phyloP scores from a whole-genome alignment of 768 basidiomycete genomes.

The Termitomyces sp. region DNA sequence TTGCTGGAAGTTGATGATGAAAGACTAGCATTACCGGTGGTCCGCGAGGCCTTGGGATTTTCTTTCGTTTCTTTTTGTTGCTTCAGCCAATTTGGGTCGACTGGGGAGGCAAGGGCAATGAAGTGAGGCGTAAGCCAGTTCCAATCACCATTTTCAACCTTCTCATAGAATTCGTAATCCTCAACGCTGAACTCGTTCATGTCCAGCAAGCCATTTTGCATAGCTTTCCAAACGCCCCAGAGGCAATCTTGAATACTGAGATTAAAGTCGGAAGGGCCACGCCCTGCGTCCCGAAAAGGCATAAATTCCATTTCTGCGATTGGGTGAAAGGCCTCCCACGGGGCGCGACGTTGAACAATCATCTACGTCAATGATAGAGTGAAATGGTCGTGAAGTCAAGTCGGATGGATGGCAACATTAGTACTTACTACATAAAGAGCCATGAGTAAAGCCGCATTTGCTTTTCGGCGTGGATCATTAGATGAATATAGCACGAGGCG shows the following conservation, averaged over 20 bases:
- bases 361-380: conserved; percentile 45
- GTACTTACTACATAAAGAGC: conserved; percentile 82
- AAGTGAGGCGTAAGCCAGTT: conserved; percentile 92
- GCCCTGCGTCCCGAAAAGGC: conserved; percentile 94
- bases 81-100: conserved; percentile 78
- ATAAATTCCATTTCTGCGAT: conserved; percentile 90
- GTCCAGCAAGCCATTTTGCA: conserved; percentile 89
- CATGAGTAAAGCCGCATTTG: conserved; percentile 92
- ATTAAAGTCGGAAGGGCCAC: conserved; percentile 88
- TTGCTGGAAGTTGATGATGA: conserved; percentile 30
- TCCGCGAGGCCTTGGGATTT: conserved; percentile 21
- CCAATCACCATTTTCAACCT: conserved; percentile 94
- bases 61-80: conserved; percentile 61
- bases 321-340: conserved; percentile 94
- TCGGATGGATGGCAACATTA: neutral
- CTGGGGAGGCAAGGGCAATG: conserved; percentile 91
- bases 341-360: conserved; percentile 85
- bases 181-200: conserved; percentile 91
- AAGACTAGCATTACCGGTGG: conserved; percentile 10
- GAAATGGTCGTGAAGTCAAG: neutral
- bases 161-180: conserved; percentile 93
- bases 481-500: conserved; percentile 86
- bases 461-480: conserved; percentile 79
- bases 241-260: conserved; percentile 90
- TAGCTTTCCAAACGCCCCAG: conserved; percentile 84